Percentiles rank a stretch among this genome's conserved stretches.
These are phyloP conservation scores for Oidiodendron maius DNA, from an alignment of 495 filamentous ascomycete species.

Conservation along the genomic window DNA sequence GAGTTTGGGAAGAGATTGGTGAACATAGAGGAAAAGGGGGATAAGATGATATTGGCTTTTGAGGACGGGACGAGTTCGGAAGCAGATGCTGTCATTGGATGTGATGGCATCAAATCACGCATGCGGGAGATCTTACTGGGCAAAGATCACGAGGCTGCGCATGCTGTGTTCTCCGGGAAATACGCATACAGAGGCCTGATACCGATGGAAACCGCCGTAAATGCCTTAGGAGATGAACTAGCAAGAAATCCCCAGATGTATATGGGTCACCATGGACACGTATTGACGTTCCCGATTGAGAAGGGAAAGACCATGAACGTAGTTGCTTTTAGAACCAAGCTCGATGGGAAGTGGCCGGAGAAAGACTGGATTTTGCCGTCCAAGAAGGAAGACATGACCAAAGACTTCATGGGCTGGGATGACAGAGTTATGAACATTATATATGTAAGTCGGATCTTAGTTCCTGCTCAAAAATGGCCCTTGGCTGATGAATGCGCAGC, in stretches of 20 bases:
- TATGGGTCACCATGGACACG: conserved; percentile 51
- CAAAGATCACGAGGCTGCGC: conserved; percentile 22
- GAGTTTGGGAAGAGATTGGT: conserved; percentile 35
- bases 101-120: conserved; percentile 53
- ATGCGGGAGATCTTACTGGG: conserved; percentile 41
- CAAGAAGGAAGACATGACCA: conserved; percentile 48
- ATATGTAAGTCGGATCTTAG: conserved; percentile 34
- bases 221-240: conserved; percentile 43
- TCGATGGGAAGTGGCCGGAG: conserved; percentile 34
- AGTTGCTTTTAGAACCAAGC: conserved; percentile 36
- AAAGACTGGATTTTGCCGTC: conserved; percentile 52
- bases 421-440: conserved; percentile 38
- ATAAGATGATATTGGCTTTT: conserved; percentile 34
- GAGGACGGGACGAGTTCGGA: conserved; percentile 45
- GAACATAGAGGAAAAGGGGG: conserved; percentile 12
- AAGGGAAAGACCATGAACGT: conserved; percentile 59
- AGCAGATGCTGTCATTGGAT: conserved; percentile 51
- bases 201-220: conserved; percentile 49
- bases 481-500: too few relatives aligned
- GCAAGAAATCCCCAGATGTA: conserved; percentile 49
- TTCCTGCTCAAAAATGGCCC: too few relatives aligned
- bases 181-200: conserved; percentile 48
- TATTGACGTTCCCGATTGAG: conserved; percentile 62
- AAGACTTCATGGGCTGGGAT: conserved; percentile 51
- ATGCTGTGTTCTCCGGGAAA: conserved; percentile 44